Evolutionary conservation across 2,329 filamentous ascomycete genomes (phyloP).

Genomic region (Fusarium falciforme): DNA sequence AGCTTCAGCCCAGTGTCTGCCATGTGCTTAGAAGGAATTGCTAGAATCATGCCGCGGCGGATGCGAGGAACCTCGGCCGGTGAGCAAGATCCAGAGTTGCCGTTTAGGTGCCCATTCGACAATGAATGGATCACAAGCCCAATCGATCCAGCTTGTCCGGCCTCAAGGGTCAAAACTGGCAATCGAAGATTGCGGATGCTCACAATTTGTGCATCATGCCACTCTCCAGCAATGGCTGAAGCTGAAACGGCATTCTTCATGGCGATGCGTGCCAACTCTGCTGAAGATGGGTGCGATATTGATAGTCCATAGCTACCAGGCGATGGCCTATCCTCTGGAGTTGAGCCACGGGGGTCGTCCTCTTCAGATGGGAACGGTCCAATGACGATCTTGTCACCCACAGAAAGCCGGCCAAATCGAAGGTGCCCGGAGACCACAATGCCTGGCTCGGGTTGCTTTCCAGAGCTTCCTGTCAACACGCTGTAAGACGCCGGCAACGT

Average conservation of each 20-base stretch:
- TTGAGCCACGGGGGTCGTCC: slow-evolving; percentile 53
- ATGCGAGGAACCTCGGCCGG: slow-evolving; percentile 55
- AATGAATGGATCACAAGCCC: slow-evolving; percentile 73
- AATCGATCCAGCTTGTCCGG: slow-evolving; percentile 90
- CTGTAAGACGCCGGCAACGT: slow-evolving; percentile 73
- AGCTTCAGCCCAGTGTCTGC: slow-evolving; percentile 66
- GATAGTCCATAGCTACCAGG: slow-evolving; percentile 62
- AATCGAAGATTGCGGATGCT: slow-evolving; percentile 90
- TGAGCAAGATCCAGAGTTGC: not conserved
- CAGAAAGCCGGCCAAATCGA: slow-evolving; percentile 79
- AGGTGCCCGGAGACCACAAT: slow-evolving; percentile 88
- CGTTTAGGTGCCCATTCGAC: slow-evolving; percentile 11
- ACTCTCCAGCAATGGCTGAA: slow-evolving; percentile 71
- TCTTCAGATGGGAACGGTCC: slow-evolving; percentile 79
- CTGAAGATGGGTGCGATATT: slow-evolving; percentile 63
- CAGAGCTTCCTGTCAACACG: slow-evolving; percentile 30
- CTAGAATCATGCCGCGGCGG: slow-evolving; percentile 87
- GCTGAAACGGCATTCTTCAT: slow-evolving; percentile 64
- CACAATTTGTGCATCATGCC: slow-evolving; percentile 83
- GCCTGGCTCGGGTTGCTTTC: slow-evolving; percentile 58
- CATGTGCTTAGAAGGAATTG: slow-evolving; percentile 70
- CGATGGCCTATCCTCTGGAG: slow-evolving; percentile 60
- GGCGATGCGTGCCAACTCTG: slow-evolving; percentile 64
- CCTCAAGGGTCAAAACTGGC: slow-evolving; percentile 79
- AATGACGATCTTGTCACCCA: slow-evolving; percentile 82